These are phyloP conservation scores for Sporobolomyces pararoseus DNA, from an alignment of 768 basidiomycete genomes.

Conservation along the genomic window DNA sequence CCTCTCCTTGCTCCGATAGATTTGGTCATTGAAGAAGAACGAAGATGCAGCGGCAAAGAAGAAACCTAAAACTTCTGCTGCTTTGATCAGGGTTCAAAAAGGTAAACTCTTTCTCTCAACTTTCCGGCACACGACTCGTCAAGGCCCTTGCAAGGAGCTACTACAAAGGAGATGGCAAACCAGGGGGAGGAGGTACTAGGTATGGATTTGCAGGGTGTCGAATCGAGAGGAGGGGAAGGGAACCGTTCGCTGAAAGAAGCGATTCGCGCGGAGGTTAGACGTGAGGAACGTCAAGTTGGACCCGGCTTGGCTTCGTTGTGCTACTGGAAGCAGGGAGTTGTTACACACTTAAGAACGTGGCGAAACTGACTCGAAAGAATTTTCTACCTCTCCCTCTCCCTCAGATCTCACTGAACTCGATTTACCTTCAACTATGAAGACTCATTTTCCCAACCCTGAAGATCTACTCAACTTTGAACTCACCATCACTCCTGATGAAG, in stretches of 20 bases:
- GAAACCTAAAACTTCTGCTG: constrained; percentile 97
- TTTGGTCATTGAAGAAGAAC: constrained; percentile 99
- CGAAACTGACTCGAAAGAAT: not conserved
- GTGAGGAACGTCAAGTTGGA: too few species aligned
- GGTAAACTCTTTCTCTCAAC: constrained; percentile 56
- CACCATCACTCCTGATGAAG: constrained; percentile 94
- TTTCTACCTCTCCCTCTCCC: not conserved
- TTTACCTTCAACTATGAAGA: constrained; percentile 92
- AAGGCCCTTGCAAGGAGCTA: not conserved
- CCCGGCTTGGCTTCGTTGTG: too few species aligned
- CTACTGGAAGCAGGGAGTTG: too few species aligned
- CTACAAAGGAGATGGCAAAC: not conserved
- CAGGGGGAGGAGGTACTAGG: too few species aligned
- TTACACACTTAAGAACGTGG: not conserved
- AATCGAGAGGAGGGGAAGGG: too few species aligned
- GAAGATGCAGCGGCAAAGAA: constrained; percentile 96
- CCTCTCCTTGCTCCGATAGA: constrained; percentile 56
- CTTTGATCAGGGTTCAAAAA: constrained; percentile 99
- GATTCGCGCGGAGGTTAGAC: too few species aligned
- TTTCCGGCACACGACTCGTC: not conserved
- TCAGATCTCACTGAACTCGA: constrained; percentile 94
- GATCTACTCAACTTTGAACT: constrained; percentile 96
- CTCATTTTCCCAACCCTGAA: constrained; percentile 80
- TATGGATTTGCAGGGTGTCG: too few species aligned
- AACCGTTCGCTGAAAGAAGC: too few species aligned